Evolutionary conservation across 495 filamentous ascomycete species (phyloP).

Genomic region (Aspergillus wentii): DNA sequence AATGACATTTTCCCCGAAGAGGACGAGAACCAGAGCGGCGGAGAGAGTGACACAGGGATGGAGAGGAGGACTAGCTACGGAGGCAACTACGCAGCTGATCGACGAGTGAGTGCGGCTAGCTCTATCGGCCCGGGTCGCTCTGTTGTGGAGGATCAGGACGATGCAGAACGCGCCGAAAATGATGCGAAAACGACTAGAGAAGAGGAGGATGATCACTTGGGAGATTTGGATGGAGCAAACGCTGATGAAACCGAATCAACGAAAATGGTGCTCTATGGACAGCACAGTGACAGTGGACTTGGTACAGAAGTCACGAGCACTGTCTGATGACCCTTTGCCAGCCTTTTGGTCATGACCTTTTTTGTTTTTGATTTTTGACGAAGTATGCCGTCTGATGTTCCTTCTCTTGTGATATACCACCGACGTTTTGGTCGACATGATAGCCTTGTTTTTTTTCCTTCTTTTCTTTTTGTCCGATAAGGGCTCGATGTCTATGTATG

Average conservation of each 20-base stretch:
- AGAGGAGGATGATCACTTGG: constrained; percentile 11
- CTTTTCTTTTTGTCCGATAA: constrained; percentile 17
- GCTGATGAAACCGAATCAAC: too few relatives aligned
- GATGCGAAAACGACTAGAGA: constrained; percentile 13
- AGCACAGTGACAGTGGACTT: constrained; percentile 40
- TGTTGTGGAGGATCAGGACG: constrained; percentile 9
- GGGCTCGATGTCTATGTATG: too few relatives aligned
- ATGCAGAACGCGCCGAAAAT: constrained; percentile 8
- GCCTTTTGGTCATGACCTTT: constrained; percentile 9
- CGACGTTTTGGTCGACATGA: constrained; percentile 1
- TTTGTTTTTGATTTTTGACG: constrained; percentile 8
- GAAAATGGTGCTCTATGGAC: constrained; percentile 33
- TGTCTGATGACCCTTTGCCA: constrained; percentile 13
- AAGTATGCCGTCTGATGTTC: too few relatives aligned
- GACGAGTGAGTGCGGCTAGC: constrained; percentile 48
- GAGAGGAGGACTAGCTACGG: constrained; percentile 52
- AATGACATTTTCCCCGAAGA: constrained; percentile 55
- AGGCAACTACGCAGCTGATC: constrained; percentile 36
- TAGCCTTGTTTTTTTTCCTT: constrained; percentile 10
- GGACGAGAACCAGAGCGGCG: constrained; percentile 40
- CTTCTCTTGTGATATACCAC: constrained; percentile 30
- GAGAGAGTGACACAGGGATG: constrained; percentile 45
- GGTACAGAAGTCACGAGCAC: constrained; percentile 38
- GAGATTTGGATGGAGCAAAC: constrained; percentile 23
- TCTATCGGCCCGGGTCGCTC: constrained; percentile 24